Conservation (phyloP, 495 filamentous ascomycete species). For the Aspergillus sparsus region DNA sequence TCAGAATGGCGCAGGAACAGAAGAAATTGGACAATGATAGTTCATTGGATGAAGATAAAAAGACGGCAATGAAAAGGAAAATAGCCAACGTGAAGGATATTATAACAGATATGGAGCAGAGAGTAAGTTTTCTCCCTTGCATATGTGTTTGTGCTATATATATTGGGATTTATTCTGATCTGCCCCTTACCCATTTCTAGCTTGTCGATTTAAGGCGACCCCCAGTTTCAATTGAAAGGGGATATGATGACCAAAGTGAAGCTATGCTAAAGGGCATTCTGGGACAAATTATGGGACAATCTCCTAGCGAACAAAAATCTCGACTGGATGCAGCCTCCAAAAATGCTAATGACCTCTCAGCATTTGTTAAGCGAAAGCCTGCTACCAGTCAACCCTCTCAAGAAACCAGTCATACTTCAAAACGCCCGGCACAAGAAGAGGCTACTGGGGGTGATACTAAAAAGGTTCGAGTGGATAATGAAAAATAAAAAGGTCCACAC, state of each 20-base stretch:
- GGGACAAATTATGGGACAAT: conserved; percentile 70
- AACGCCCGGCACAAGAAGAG: conserved; percentile 34
- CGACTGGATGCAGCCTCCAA: conserved; percentile 76
- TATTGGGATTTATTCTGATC: conserved; percentile 17
- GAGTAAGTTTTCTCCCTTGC: conserved; percentile 50
- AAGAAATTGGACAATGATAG: conserved; percentile 58
- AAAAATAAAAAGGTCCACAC: too few species aligned
- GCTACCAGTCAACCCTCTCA: conserved; percentile 23
- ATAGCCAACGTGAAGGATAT: conserved; percentile 86
- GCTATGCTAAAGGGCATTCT: conserved; percentile 66
- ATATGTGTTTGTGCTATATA: background rate
- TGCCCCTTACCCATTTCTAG: conserved; percentile 41
- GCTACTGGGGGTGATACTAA: conserved; percentile 32
- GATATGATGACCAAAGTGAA: conserved; percentile 44
- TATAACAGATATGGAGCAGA: conserved; percentile 81
- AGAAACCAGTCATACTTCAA: conserved; percentile 19
- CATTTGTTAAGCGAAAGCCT: conserved; percentile 75
- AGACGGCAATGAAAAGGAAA: conserved; percentile 58
- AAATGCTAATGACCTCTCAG: conserved; percentile 80
- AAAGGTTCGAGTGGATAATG: conserved; percentile 31
- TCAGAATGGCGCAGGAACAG: conserved; percentile 75
- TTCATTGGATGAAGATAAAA: conserved; percentile 48
- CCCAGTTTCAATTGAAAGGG: conserved; percentile 61
- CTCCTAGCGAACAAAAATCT: conserved; percentile 60
- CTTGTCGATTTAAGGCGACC: conserved; percentile 75